A percentile compares a stretch with the other conserved stretches of the same genome.
phyloP scores from a whole-genome alignment of 768 basidiomycete species.

The Stropharia rugosoannulata region DNA sequence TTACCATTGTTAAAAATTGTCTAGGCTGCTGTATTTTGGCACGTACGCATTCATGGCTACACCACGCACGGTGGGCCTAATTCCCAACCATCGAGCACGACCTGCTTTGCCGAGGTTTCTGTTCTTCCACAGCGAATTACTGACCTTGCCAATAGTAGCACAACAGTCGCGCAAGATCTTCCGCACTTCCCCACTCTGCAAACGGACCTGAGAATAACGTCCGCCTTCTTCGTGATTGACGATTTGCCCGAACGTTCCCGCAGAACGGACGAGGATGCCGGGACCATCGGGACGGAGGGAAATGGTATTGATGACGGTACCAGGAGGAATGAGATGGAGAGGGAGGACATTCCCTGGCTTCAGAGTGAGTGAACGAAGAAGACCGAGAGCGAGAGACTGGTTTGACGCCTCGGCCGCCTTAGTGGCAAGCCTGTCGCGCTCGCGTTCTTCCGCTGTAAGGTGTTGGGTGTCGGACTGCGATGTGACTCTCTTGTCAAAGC shows the following conservation, averaged over 20 bases:
- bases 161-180: constrained; percentile 77
- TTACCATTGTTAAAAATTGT: background rate
- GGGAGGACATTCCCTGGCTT: constrained; percentile 94
- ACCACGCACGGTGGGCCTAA: constrained; percentile 85
- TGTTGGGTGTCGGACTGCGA: constrained; percentile 15
- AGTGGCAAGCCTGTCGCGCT: constrained; percentile 12
- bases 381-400: constrained; percentile 74
- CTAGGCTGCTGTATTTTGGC: constrained; percentile 6
- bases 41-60: constrained; percentile 95
- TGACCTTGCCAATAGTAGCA: constrained; percentile 90
- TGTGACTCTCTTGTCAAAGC: constrained; percentile 28
- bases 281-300: constrained; percentile 74
- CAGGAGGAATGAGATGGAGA: constrained; percentile 88
- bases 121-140: constrained; percentile 89
- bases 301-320: constrained; percentile 86
- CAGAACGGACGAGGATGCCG: constrained; percentile 83
- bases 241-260: constrained; percentile 83
- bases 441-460: constrained; percentile 3
- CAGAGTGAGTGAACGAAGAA: constrained; percentile 80
- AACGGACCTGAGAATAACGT: constrained; percentile 76
- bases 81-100: constrained; percentile 81
- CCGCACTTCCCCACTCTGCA: constrained; percentile 93
- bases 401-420: constrained; percentile 35
- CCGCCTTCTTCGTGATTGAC: constrained; percentile 73
- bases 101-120: constrained; percentile 90